Evolutionary conservation across 129 eudicot species (phyloP), one percentile per base, ranked within the genome.

Genomic region (Artemisia annua): DNA sequence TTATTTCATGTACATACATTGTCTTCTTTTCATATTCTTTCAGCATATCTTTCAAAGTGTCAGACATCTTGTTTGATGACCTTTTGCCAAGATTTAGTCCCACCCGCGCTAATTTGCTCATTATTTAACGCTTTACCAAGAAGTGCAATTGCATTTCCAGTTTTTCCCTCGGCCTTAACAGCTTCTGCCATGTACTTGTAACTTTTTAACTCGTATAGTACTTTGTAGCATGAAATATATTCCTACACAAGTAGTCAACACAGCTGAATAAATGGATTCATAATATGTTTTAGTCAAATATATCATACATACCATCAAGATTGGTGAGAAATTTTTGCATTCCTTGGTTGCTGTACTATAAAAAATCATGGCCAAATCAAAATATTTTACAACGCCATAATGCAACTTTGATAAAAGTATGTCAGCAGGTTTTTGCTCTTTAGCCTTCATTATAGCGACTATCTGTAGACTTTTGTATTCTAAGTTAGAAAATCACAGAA

Each of bases 371-470:
- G 92, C 96, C 82, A 85, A 92, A 18, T 76, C 75, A 12, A 91
- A 80, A 17, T 82, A 79, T 20, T 86, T 86, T 57, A 70, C 81
- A 39, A 88, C 80, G 59, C 96, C 97, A 67, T 46, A 80, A 57
- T 91, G 86, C 85, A 91, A 49, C 76, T 88, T 91, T 15, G 89
- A 71, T 66, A 88, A 72, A 69, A 84, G 89, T 43, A 86, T 80
- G 7, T 61, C 82, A 14, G 22, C 22, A 20, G 22, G 22, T 20
- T 20, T 20, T 20, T 20, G 22, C 22, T 20, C 22, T 20, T 20
- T 20, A 20, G 22, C 22, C 22, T 20, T 20, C 22, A 20, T n/a
- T n/a, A n/a, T n/a, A n/a, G n/a, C n/a, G n/a, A n/a, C n/a, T n/a
- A n/a, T n/a, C 22, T 20, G 22, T 20, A 20, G 22, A 20, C 22